These are phyloP conservation scores for Phyllostachys edulis DNA, from an alignment of 176 grass and related monocot species.

Conservation along the genomic window DNA sequence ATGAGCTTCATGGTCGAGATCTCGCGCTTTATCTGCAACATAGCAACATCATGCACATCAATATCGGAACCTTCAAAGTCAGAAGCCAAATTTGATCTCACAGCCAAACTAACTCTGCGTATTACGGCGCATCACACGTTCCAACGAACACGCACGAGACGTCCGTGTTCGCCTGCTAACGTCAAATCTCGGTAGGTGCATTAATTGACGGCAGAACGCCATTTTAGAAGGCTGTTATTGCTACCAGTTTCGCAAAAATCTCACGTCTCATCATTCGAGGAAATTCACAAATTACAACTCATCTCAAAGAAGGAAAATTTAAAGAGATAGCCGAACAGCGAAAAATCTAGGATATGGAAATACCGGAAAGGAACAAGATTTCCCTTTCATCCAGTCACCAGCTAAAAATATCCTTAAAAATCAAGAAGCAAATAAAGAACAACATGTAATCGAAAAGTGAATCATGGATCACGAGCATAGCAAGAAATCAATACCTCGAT, in stretches of 20 bases:
- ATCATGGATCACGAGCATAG: neutral
- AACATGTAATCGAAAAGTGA: neutral
- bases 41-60: slow-evolving; percentile 15
- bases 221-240: neutral
- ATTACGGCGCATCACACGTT: neutral
- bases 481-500: neutral
- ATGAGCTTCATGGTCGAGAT: slow-evolving; percentile 99
- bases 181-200: neutral
- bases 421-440: neutral
- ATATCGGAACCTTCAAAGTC: neutral
- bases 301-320: neutral
- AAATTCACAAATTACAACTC: neutral
- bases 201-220: neutral
- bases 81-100: slow-evolving; percentile 25
- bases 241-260: neutral
- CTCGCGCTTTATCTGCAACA: slow-evolving; percentile 89
- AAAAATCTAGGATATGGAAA: neutral
- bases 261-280: neutral
- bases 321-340: neutral
- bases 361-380: neutral
- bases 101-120: neutral
- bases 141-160: slow-evolving; percentile 15
- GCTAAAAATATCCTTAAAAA: neutral
- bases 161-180: neutral
- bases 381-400: neutral